Evolutionary conservation across 1,284 basidiomycete species (phyloP).

Genomic region (Inonotus hispidus): DNA sequence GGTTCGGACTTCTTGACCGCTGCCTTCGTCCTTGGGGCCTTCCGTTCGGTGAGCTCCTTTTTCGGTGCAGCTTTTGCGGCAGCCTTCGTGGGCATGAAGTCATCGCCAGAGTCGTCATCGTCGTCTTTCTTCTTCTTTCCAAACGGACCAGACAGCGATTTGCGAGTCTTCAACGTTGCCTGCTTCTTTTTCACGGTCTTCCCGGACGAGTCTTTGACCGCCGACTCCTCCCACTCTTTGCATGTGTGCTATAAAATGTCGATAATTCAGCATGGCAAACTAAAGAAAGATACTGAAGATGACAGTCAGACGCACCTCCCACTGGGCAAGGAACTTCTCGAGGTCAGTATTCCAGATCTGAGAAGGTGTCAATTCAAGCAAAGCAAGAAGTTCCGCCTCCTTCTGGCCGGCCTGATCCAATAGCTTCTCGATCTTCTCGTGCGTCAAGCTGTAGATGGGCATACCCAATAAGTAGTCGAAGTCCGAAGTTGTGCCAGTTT

Average conservation of each 20-base stretch:
- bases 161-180: slow-evolving; percentile 64
- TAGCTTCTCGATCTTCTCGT: slow-evolving; percentile 91
- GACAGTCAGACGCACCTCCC: slow-evolving; percentile 57
- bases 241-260: slow-evolving; percentile 47
- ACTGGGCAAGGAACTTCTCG: slow-evolving; percentile 77
- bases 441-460: slow-evolving; percentile 93
- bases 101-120: slow-evolving; percentile 59
- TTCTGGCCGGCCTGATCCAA: slow-evolving; percentile 78
- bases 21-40: slow-evolving; percentile 18
- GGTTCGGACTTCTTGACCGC: slow-evolving; percentile 20
- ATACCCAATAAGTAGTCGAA: slow-evolving; percentile 95
- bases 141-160: slow-evolving; percentile 52
- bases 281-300: background rate
- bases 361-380: slow-evolving; percentile 78
- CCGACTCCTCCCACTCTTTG: slow-evolving; percentile 52
- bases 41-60: slow-evolving; percentile 22
- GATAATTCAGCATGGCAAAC: slow-evolving; percentile 1
- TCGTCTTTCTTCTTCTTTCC: slow-evolving; percentile 43
- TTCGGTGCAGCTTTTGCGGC: slow-evolving; percentile 36
- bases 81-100: slow-evolving; percentile 71
- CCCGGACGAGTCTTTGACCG: slow-evolving; percentile 46
- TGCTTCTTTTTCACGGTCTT: slow-evolving; percentile 76
- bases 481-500: slow-evolving; percentile 52
- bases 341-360: slow-evolving; percentile 92
- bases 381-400: slow-evolving; percentile 74